These are phyloP conservation scores for Claviceps maximensis DNA, from an alignment of 2,329 filamentous ascomycete species.

Conservation along the genomic window DNA sequence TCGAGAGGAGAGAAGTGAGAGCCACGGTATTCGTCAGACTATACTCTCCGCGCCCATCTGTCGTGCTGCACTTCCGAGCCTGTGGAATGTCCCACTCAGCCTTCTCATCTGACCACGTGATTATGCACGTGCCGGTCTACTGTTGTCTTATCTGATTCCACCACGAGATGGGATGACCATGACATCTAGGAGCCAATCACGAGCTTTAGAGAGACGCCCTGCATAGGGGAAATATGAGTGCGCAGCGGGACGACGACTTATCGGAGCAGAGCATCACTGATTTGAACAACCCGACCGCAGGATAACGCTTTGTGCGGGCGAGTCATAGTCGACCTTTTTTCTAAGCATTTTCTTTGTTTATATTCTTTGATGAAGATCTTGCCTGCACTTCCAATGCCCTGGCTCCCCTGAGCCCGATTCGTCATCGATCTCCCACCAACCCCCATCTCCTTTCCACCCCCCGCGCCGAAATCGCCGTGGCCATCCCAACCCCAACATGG, in stretches of 20 bases:
- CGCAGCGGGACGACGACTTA: background rate
- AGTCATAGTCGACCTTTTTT: background rate
- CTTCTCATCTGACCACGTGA: background rate
- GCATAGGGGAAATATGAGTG: background rate
- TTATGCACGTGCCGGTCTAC: background rate
- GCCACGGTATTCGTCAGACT: background rate
- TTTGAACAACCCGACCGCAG: background rate
- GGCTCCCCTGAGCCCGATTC: background rate
- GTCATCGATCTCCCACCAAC: background rate
- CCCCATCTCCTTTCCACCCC: background rate
- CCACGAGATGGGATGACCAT: background rate
- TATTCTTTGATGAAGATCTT: background rate
- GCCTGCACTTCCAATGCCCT: background rate
- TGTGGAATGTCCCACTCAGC: background rate
- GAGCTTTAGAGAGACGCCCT: background rate
- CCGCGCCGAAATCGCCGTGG: background rate
- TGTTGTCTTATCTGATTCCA: background rate
- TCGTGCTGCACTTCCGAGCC: background rate
- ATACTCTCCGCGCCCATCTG: background rate
- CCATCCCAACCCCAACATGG: conserved; percentile 10
- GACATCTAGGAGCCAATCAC: background rate
- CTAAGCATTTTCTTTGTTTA: background rate
- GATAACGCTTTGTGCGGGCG: background rate
- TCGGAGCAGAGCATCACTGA: background rate
- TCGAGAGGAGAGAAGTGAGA: background rate